Evolutionary conservation across 2,329 filamentous ascomycete species (phyloP), one percentile per base, ranked within the genome.

Genomic region (Hypoxylon sp.): DNA sequence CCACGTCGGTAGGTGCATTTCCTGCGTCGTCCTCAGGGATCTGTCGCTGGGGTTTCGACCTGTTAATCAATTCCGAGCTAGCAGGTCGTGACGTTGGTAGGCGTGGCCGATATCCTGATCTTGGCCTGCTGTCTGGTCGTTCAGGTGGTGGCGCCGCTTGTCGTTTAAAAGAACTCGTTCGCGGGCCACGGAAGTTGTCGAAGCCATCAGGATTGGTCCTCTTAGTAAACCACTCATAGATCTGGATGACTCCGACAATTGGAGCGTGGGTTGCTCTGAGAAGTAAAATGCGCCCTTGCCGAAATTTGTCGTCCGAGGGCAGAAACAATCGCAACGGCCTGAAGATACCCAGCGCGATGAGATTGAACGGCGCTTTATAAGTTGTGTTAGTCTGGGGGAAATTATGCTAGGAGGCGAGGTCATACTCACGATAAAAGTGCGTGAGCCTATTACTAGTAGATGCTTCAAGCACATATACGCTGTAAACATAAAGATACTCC

Each of bases 401-500:
- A 35, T 14, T 5, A 8, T 1, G 20, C 11, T 11, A 35, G 17
- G 14, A 25, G 25, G 13, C 4, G 3, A 20, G 11, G n/a, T 22
- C 8, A 73, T 27, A 27, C 77, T 68, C 69, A 79, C 77, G 90
- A 74, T 90, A 91, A 76, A 91, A 92, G 79, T 91, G 89, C 3
- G 89, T 91, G 35, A 92, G 85, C 51, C 90, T 84, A 73, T 91
- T 91, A 74, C 88, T 90, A 46, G 90, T 91, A 54, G 89, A 91
- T 13, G 89, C 89, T 79, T 90, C 86, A 61, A 90, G 84, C 72
- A 90, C 89, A 77, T 90, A 89, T 56, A 89, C 85, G 72, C 85
- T 88, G 79, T 90, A 95, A 74, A 94, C 89, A 76, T 92, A 94
- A 35, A 95, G 85, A 75, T 95, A 95, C 79, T 95, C 92, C 76